phyloP scores from a whole-genome alignment of 805 yeast genomes.

The Candida adriatica region DNA sequence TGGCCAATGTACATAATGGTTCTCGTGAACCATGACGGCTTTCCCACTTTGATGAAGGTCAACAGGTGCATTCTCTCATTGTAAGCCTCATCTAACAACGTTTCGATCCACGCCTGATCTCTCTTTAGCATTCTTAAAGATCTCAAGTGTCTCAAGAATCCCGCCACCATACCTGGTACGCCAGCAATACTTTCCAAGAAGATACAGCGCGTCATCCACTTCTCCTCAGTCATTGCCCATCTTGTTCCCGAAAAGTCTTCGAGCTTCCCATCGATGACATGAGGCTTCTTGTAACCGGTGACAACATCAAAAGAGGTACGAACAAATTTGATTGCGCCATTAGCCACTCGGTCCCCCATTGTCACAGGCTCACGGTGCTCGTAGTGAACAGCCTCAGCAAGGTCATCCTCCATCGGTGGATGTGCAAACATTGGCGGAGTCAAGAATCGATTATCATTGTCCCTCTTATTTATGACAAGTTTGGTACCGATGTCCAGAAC shows the following conservation, averaged over 20 bases:
- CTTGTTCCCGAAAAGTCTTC: slow-evolving; percentile 28
- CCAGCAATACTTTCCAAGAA: slow-evolving; percentile 71
- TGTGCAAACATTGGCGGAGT: slow-evolving; percentile 30
- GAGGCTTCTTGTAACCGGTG: slow-evolving; percentile 61
- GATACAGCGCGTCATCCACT: slow-evolving; percentile 58
- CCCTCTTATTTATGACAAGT: slow-evolving; percentile 1
- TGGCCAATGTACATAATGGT: slow-evolving; percentile 54
- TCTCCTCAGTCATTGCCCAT: slow-evolving; percentile 49
- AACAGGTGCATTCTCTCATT: slow-evolving; percentile 73
- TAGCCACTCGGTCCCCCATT: slow-evolving; percentile 47
- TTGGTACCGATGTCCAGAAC: slow-evolving; percentile 4
- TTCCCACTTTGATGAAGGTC: slow-evolving; percentile 58
- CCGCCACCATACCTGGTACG: slow-evolving; percentile 76
- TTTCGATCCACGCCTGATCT: slow-evolving; percentile 72
- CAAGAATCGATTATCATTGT: slow-evolving; percentile 1
- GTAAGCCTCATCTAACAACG: slow-evolving; percentile 68
- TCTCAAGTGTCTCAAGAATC: slow-evolving; percentile 62
- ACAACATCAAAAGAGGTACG: slow-evolving; percentile 50
- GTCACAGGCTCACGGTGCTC: slow-evolving; percentile 47
- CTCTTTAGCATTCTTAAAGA: slow-evolving; percentile 53
- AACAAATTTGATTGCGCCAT: slow-evolving; percentile 34
- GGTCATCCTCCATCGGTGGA: slow-evolving; percentile 30
- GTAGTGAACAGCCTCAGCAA: slow-evolving; percentile 35
- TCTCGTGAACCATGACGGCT: slow-evolving; percentile 54
- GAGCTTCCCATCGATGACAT: slow-evolving; percentile 29